Conservation (phyloP, 1,139 yeast genomes). For the Suhomyces atakaporum region DNA sequence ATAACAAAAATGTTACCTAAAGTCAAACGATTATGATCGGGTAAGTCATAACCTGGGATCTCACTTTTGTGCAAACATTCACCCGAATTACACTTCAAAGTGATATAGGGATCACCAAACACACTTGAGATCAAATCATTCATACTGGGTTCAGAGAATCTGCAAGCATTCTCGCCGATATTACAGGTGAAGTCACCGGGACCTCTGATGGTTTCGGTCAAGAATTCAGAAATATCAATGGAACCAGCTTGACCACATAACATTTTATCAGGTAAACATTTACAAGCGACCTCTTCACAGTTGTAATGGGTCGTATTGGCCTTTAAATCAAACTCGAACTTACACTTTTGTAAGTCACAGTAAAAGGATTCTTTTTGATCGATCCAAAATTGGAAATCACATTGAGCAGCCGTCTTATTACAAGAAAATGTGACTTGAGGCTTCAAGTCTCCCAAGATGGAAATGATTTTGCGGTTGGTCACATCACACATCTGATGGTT, state of each 20-base stretch:
- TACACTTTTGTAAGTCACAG: conserved; percentile 77
- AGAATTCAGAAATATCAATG: conserved; percentile 89
- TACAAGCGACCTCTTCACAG: conserved; percentile 76
- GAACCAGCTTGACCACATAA: conserved; percentile 93
- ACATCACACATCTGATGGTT: conserved; percentile 94
- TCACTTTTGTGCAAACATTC: conserved; percentile 93
- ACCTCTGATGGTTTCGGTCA: conserved; percentile 85
- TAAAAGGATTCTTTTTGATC: conserved; percentile 86
- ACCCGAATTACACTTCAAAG: conserved; percentile 76
- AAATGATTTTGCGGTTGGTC: conserved; percentile 81
- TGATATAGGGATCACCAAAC: conserved; percentile 89
- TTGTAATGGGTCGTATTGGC: conserved; percentile 72
- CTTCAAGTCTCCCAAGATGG: conserved; percentile 72
- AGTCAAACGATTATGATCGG: conserved; percentile 56
- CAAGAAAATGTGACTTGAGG: conserved; percentile 96
- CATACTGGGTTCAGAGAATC: conserved; percentile 94
- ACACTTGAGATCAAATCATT: conserved; percentile 85
- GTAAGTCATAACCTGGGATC: conserved; percentile 83
- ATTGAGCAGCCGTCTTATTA: conserved; percentile 60
- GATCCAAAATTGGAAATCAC: conserved; percentile 96
- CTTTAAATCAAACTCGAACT: conserved; percentile 62
- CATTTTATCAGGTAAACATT: conserved; percentile 90
- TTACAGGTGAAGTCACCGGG: conserved; percentile 93
- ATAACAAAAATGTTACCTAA: conserved; percentile 53
- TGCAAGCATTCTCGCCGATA: conserved; percentile 58